These are phyloP conservation scores for Trametes villosa DNA, from an alignment of 768 basidiomycete genomes.

Conservation along the genomic window DNA sequence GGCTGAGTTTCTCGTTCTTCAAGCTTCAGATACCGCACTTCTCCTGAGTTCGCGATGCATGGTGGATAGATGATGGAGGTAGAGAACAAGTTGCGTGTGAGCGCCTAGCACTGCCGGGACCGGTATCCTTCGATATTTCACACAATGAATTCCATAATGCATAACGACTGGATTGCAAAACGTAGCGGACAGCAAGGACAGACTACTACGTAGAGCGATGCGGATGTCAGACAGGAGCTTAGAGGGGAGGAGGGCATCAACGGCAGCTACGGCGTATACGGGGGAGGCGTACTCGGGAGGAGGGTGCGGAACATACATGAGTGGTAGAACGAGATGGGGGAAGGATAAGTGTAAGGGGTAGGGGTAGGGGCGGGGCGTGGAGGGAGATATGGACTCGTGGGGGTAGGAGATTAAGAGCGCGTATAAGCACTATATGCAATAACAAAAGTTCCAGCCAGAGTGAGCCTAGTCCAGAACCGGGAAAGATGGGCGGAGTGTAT, in stretches of 20 bases:
- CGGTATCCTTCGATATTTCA: neutral
- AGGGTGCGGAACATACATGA: neutral
- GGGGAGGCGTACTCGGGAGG: neutral
- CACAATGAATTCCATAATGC: conserved; percentile 1
- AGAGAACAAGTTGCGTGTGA: no score
- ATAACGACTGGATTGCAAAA: conserved; percentile 20
- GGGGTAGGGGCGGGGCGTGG: neutral
- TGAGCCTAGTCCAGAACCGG: conserved; percentile 20
- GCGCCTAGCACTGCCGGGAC: no score
- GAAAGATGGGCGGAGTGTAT: conserved; percentile 1
- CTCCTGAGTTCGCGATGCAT: no score
- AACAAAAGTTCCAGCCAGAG: conserved; percentile 25
- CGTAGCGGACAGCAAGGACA: conserved; percentile 15
- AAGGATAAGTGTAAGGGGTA: conserved; percentile 8
- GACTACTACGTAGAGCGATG: conserved; percentile 18
- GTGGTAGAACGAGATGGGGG: neutral
- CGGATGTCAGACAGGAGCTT: conserved; percentile 14
- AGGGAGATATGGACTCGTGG: no score
- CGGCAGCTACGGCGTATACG: neutral
- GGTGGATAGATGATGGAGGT: no score
- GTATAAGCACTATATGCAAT: conserved; percentile 24
- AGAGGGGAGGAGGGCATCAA: no score
- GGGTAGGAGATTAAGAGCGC: conserved; percentile 18
- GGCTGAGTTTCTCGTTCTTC: no score
- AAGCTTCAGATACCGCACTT: no score